Evolutionary conservation across 371 early-diverging fungal genomes (phyloP).

Genomic region (Mucor lusitanicus): DNA sequence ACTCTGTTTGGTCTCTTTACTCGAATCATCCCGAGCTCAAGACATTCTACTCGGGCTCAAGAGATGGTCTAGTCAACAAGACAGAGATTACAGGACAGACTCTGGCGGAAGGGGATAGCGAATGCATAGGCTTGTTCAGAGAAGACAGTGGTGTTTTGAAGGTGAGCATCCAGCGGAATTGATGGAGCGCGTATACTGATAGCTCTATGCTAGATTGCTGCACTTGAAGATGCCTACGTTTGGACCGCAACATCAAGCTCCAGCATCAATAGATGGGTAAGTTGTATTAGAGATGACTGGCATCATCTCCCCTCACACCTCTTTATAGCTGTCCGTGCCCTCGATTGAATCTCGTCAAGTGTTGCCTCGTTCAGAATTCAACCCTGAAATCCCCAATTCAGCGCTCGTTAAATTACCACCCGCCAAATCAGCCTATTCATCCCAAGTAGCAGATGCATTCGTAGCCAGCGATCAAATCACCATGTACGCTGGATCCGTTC

Average conservation of each 20-base stretch:
- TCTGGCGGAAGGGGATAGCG: slow-evolving; percentile 52
- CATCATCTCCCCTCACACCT: not conserved
- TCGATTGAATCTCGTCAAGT: slow-evolving; percentile 44
- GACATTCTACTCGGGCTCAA: slow-evolving; percentile 90
- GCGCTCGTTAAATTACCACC: slow-evolving; percentile 49
- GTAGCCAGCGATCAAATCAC: slow-evolving; percentile 42
- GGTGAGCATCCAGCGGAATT: slow-evolving; percentile 36
- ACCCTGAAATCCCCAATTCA: slow-evolving; percentile 43
- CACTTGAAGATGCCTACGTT: slow-evolving; percentile 77
- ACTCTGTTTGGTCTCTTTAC: slow-evolving; percentile 90
- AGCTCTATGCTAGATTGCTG: slow-evolving; percentile 58
- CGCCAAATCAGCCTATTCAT: slow-evolving; percentile 28
- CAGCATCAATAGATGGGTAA: slow-evolving; percentile 83
- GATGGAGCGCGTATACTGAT: not conserved
- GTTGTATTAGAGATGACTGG: not conserved
- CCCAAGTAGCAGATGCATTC: slow-evolving; percentile 35
- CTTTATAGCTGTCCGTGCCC: slow-evolving; percentile 57
- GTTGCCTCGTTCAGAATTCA: slow-evolving; percentile 49
- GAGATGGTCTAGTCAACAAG: slow-evolving; percentile 89
- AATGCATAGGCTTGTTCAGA: slow-evolving; percentile 85
- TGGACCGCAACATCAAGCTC: slow-evolving; percentile 93
- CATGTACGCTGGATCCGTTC: slow-evolving; percentile 49
- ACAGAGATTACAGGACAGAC: slow-evolving; percentile 50
- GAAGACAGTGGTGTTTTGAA: slow-evolving; percentile 83
- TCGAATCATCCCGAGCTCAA: slow-evolving; percentile 83